These are phyloP conservation scores for Malus sieversii DNA, from an alignment of 306 rosid genomes.

Conservation along the genomic window DNA sequence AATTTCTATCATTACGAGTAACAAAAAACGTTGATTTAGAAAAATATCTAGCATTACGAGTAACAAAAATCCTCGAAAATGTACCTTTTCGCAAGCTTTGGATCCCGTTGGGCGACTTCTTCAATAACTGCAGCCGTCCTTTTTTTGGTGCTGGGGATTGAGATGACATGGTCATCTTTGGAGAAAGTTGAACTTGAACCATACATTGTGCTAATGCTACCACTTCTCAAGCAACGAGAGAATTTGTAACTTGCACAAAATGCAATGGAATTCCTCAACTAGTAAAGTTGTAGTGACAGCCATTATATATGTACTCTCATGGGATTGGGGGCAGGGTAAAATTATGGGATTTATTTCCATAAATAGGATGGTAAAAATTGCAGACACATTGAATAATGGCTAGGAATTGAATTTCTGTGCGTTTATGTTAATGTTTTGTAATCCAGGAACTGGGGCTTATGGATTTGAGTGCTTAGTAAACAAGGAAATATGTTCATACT, in stretches of 20 bases:
- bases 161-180: background rate
- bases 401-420: background rate
- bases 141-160: background rate
- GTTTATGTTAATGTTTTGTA: background rate
- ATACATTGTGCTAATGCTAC: background rate
- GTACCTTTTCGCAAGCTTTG: constrained; percentile 2
- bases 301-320: background rate
- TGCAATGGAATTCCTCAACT: background rate
- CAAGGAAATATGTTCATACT: background rate
- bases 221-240: background rate
- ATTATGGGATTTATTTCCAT: background rate
- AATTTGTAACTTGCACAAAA: too few species aligned
- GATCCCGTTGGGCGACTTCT: background rate
- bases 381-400: background rate
- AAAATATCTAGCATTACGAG: background rate
- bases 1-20: background rate
- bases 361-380: background rate
- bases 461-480: background rate
- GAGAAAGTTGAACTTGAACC: background rate
- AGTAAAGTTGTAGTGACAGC: background rate
- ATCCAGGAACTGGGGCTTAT: background rate
- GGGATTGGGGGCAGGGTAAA: background rate
- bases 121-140: background rate
- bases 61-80: background rate
- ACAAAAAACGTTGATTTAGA: background rate